Conservation (phyloP, 2,329 filamentous ascomycete species). For the Colletotrichum truncatum region DNA sequence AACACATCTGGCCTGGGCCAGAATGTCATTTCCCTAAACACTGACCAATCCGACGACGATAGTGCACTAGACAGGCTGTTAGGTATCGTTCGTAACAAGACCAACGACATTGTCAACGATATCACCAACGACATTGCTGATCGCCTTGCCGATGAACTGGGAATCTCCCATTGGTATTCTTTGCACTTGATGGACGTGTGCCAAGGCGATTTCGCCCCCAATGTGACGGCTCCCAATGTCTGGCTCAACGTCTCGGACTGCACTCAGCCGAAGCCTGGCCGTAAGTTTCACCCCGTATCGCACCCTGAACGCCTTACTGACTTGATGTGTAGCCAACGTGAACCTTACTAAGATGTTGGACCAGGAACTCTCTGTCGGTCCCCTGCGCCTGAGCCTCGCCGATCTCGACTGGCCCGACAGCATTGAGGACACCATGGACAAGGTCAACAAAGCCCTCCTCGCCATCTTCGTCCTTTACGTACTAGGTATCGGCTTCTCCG, state of each 20-base stretch:
- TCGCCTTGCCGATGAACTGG: slow-evolving; percentile 50
- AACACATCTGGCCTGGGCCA: slow-evolving; percentile 50
- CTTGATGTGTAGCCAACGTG: slow-evolving; percentile 42
- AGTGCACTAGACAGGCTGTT: slow-evolving; percentile 39
- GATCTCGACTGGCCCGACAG: slow-evolving; percentile 54
- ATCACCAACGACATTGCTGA: slow-evolving; percentile 50
- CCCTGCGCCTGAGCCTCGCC: slow-evolving; percentile 52
- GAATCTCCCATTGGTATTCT: slow-evolving; percentile 61
- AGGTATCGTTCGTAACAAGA: slow-evolving; percentile 40
- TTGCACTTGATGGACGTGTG: slow-evolving; percentile 58
- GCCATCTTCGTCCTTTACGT: slow-evolving; percentile 59
- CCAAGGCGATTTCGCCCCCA: slow-evolving; percentile 55
- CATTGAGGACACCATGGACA: slow-evolving; percentile 57
- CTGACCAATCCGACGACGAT: slow-evolving; percentile 26
- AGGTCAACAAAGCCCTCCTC: slow-evolving; percentile 59
- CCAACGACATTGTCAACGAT: slow-evolving; percentile 49
- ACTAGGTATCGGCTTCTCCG: slow-evolving; percentile 51
- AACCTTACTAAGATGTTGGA: slow-evolving; percentile 59
- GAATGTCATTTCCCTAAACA: slow-evolving; percentile 35
- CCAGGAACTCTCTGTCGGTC: slow-evolving; percentile 54
- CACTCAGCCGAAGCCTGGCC: slow-evolving; percentile 47
- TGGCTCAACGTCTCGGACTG: slow-evolving; percentile 56
- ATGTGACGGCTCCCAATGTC: slow-evolving; percentile 46
- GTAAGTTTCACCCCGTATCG: slow-evolving; percentile 40
- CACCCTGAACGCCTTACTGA: background rate